Evolutionary conservation across 2,329 filamentous ascomycete species (phyloP).

Genomic region (Aspergillus tubingensis): DNA sequence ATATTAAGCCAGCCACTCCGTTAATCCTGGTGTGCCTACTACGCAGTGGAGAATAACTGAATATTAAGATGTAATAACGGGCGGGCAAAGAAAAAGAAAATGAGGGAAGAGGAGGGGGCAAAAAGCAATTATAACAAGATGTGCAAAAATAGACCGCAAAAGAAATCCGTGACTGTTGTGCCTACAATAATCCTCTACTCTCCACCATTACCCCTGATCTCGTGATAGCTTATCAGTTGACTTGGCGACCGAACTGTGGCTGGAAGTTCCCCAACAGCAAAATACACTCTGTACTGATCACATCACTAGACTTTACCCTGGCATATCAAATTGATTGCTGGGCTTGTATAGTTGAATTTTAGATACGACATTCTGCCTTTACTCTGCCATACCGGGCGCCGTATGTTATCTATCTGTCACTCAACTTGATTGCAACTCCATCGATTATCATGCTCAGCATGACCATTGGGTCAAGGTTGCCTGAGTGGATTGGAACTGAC

Average conservation of each 20-base stretch:
- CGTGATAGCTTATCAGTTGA: slow-evolving; percentile 14
- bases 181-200: background rate
- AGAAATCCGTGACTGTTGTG: background rate
- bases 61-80: background rate
- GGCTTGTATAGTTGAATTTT: background rate
- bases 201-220: background rate
- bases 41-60: background rate
- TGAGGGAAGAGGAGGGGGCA: background rate
- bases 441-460: background rate
- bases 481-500: background rate
- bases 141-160: background rate
- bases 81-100: background rate
- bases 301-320: background rate
- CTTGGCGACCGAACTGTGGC: slow-evolving; percentile 9
- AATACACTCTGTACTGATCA: background rate
- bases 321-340: too few relatives aligned
- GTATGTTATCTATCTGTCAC: background rate
- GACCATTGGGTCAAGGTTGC: background rate
- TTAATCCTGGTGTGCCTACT: background rate
- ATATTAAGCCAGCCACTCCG: background rate
- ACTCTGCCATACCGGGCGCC: background rate
- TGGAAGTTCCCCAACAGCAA: background rate
- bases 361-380: background rate
- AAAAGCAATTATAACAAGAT: background rate
- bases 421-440: background rate